Evolutionary conservation across 495 filamentous ascomycete genomes (phyloP).

Genomic region (Neurospora sp.): DNA sequence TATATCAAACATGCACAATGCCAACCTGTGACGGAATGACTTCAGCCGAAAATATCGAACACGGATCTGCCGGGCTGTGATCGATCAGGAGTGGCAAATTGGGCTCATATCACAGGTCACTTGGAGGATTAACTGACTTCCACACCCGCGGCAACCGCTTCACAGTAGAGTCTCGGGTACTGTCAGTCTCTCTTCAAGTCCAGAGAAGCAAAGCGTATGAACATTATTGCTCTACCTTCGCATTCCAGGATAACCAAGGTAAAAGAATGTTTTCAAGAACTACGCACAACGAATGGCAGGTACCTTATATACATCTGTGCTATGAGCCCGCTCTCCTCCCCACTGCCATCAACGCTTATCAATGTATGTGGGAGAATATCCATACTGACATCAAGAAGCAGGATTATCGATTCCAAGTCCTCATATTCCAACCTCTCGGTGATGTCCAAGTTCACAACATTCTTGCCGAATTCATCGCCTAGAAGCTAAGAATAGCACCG

Average conservation of each 20-base stretch:
- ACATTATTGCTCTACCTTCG: neutral
- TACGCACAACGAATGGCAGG: neutral
- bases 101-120: neutral
- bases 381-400: neutral
- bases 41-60: neutral
- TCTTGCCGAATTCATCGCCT: neutral
- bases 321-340: neutral
- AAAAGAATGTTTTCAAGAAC: neutral
- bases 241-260: neutral
- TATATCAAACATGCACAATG: neutral
- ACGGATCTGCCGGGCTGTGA: neutral
- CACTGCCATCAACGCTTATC: neutral
- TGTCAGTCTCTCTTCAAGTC: neutral
- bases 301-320: neutral
- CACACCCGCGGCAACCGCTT: neutral
- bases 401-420: neutral
- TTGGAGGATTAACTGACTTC: neutral
- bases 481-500: conserved; percentile 48
- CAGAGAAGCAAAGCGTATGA: neutral
- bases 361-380: neutral
- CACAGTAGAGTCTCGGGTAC: neutral
- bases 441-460: neutral
- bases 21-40: neutral
- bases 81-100: neutral
- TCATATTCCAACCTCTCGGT: neutral